Evolutionary conservation across 345 rosid genomes (phyloP), one percentile per base, ranked within the genome.

Genomic region (Aquilaria malaccensis): DNA sequence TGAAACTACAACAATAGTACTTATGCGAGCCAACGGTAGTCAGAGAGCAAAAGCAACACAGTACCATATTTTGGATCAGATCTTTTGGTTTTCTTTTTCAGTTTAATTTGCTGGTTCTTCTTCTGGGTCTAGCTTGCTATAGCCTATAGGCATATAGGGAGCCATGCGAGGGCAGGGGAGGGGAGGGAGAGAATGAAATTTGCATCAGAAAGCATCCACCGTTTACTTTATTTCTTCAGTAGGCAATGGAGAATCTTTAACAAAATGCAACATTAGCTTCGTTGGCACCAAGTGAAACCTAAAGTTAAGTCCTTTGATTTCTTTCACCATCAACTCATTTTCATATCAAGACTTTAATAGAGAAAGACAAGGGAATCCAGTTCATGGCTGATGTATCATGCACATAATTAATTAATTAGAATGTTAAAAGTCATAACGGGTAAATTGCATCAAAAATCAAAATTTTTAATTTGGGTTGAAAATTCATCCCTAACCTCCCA

Each of bases 131-230:
- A 22, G 22, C 22, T 22, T 22, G 22, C 22, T 22, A 22, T 22
- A 22, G 22, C 22, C 22, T 22, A 22, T 22, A 22, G 22, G 22
- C 22, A 22, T 22, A 22, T 22, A 22, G 22, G 22, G 22, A 22
- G 22, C 22, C 22, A 22, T 22, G 22, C 22, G 22, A 22, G 22
- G 22, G 22, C 22, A 22, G 22, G 22, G 22, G 22, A 43, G 62
- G 59, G 57, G 52, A 48, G 30, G 48, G 63, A 71, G 54, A 64
- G 59, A 73, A 68, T 69, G 73, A 69, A 69, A 60, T 65, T 70
- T 53, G 78, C 80, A 80, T 83, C 89, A 80, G 77, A 78, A 78
- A 80, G 87, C 83, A 88, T 83, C 22, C 68, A 62, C 69, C 33
- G 43, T 50, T 64, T 73, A 61, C 62, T 75, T 72, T 59, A 67